Evolutionary conservation across 208 protist species (phyloP), one percentile per base, ranked within the genome.

Genomic region (Crithidia thermophila): DNA sequence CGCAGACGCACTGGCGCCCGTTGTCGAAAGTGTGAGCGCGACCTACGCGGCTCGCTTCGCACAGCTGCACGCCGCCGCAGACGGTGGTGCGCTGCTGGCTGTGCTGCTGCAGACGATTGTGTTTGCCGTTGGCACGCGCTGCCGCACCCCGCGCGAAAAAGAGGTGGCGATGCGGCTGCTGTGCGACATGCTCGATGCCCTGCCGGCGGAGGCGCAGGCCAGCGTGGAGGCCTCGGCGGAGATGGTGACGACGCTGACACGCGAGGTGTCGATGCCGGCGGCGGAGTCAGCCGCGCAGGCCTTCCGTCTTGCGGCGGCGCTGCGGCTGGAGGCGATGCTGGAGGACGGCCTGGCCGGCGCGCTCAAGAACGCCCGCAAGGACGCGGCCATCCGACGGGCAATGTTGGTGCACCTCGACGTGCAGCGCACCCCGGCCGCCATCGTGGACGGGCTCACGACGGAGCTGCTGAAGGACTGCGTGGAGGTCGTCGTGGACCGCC

Each of bases 61-160:
- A 31, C 69, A 79, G 46, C 57, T 85, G 46, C 53, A 64, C 53
- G 72, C 55, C 27, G 55, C 46, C 27, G 43, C 49, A 34, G 58
- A 47, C n/a, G n/a, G n/a, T 0, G 57, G 34, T 4, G 25, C 34
- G 30, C 49, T 90, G 31, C 57, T 81, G 16, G 27, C 58, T 25
- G 59, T 68, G 16, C 80, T 93, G 56, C 50, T 82, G 25, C 52
- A 89, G 49, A 80, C 84, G 0, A 63, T 71, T 21, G 77, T 79
- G 20, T 58, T 69, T 21, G 67, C 83, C 47, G 75, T 96, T 23
- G 55, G 75, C 46, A 82, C 67, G 9, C 77, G 85, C 58, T 94
- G 91, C 71, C 84, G 88, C 56, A 77, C 81, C 10, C 67, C 79
- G 42, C 69, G 67, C 49, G 91, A 96, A 65, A 96, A 94, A 72